Percentiles rank a stretch among this genome's conserved stretches.
These are phyloP conservation scores for Chaetomiaceae sp. DNA, from an alignment of 2,329 filamentous ascomycete species.

Conservation along the genomic window DNA sequence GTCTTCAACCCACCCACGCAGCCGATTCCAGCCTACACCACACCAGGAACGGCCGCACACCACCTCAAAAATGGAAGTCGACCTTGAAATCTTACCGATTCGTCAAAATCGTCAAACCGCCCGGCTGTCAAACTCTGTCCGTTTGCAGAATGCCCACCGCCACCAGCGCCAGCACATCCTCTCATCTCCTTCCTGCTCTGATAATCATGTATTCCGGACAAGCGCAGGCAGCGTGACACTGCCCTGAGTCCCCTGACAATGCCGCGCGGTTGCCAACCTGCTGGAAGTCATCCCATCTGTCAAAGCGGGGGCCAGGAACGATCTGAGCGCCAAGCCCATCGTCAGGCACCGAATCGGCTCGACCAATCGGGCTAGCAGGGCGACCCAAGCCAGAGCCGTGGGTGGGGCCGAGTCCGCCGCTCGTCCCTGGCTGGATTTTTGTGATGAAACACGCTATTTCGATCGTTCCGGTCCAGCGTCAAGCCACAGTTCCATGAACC, in stretches of 20 bases:
- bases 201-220: too few species aligned
- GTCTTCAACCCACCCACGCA: too few species aligned
- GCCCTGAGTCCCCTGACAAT: not conserved
- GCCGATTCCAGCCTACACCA: too few species aligned
- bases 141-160: too few species aligned
- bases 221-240: too few species aligned
- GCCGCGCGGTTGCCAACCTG: not conserved
- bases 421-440: not conserved
- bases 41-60: too few species aligned
- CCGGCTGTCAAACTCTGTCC: too few species aligned
- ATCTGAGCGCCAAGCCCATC: not conserved
- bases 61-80: too few species aligned
- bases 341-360: slow-evolving; percentile 3
- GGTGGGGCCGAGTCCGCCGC: not conserved
- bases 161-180: too few species aligned
- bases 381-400: not conserved
- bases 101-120: too few species aligned
- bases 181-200: too few species aligned
- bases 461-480: slow-evolving; percentile 1
- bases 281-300: slow-evolving; percentile 6
- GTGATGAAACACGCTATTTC: slow-evolving; percentile 11
- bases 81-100: too few species aligned
- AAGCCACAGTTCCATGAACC: slow-evolving; percentile 10
- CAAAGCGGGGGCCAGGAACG: not conserved
- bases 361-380: slow-evolving; percentile 4